Evolutionary conservation across 305 asterid species (phyloP).

Genomic region (Stenogyne calaminthoides): DNA sequence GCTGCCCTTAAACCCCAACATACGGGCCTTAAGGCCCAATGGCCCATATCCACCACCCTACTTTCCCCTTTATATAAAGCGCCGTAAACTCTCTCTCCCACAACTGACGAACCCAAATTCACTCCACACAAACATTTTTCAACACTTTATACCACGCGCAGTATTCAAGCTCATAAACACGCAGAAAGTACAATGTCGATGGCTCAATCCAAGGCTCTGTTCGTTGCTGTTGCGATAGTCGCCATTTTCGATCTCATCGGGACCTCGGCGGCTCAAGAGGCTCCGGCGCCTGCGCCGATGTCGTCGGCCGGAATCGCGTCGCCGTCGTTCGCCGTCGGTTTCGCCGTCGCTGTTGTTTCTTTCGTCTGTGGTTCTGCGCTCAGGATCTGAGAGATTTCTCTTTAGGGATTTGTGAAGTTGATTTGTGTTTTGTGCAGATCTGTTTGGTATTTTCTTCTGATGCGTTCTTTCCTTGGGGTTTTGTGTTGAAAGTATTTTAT

Average conservation of each 20-base stretch:
- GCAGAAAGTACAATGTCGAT: slow-evolving; percentile 43
- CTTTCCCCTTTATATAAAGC: slow-evolving; percentile 12
- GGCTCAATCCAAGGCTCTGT: slow-evolving; percentile 25
- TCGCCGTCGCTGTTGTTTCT: slow-evolving; percentile 37
- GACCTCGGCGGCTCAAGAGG: slow-evolving; percentile 40
- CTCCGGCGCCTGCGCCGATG: slow-evolving; percentile 52
- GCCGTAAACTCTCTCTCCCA: background rate
- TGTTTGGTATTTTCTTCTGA: slow-evolving; percentile 2
- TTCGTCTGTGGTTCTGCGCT: slow-evolving; percentile 44
- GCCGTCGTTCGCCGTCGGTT: slow-evolving; percentile 43
- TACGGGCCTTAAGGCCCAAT: too few species aligned
- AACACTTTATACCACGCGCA: too few species aligned
- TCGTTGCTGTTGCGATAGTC: slow-evolving; percentile 33
- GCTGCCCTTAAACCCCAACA: slow-evolving; percentile 37
- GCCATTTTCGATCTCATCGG: slow-evolving; percentile 42
- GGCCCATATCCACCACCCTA: background rate
- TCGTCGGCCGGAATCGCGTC: slow-evolving; percentile 45
- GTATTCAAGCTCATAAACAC: background rate
- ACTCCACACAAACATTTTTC: slow-evolving; percentile 5
- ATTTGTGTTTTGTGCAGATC: slow-evolving; percentile 31
- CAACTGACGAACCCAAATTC: background rate
- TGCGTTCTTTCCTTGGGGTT: too few species aligned
- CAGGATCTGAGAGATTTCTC: slow-evolving; percentile 46
- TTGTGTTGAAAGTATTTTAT: background rate
- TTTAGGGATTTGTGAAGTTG: slow-evolving; percentile 26